phyloP scores from a whole-genome alignment of 495 filamentous ascomycete species.

The Pseudevernia furfuracea region DNA sequence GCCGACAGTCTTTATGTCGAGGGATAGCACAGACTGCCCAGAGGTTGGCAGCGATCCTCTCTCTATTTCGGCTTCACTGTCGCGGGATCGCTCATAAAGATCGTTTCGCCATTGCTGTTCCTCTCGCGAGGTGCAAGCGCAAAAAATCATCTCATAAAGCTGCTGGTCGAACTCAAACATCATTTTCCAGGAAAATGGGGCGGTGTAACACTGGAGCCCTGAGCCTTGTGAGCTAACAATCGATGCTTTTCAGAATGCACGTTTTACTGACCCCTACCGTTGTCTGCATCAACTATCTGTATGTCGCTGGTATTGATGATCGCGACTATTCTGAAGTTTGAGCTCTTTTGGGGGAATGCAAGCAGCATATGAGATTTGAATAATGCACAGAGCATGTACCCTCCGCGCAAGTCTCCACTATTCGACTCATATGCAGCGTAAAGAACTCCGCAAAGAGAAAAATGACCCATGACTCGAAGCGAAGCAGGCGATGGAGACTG shows the following conservation, averaged over 20 bases:
- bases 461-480: constrained; percentile 71
- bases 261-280: constrained; percentile 62
- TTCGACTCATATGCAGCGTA: constrained; percentile 74
- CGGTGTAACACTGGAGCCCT: constrained; percentile 82
- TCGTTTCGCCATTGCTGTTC: constrained; percentile 64
- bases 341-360: constrained; percentile 55
- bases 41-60: constrained; percentile 32
- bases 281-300: constrained; percentile 68
- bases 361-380: constrained; percentile 77
- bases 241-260: constrained; percentile 1
- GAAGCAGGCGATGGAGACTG: constrained; percentile 39
- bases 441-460: constrained; percentile 78
- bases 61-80: constrained; percentile 20
- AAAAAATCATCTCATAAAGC: constrained; percentile 78
- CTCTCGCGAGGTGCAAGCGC: constrained; percentile 76
- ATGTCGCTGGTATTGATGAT: constrained; percentile 63
- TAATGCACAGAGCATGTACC: constrained; percentile 82
- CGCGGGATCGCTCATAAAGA: constrained; percentile 28
- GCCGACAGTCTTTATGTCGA: constrained; percentile 68
- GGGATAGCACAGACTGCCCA: constrained; percentile 45
- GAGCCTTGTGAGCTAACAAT: constrained; percentile 18
- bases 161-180: constrained; percentile 70
- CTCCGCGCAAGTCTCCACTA: constrained; percentile 51
- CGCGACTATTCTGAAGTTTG: constrained; percentile 64
- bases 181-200: constrained; percentile 88